Percentiles rank a stretch among this genome's conserved stretches.
Evolutionary conservation across 1,284 basidiomycete species (phyloP).

Genomic region (Naganishia liquefaciens): DNA sequence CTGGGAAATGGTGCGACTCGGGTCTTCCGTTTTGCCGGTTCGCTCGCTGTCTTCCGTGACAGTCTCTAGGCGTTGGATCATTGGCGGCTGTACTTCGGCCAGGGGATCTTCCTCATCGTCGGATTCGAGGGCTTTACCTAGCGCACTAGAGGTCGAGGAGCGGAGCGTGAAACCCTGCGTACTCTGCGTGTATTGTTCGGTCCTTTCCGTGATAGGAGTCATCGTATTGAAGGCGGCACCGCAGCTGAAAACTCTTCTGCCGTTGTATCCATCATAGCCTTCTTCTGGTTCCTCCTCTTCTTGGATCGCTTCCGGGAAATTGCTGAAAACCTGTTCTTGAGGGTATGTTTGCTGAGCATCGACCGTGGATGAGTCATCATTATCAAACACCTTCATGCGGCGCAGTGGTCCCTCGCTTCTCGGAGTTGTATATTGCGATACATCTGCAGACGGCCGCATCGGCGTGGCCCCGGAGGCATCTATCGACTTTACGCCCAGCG

Average conservation of each 20-base stretch:
- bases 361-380: conserved; percentile 38
- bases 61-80: conserved; percentile 11
- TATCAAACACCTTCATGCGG: conserved; percentile 26
- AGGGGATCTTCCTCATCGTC: conserved; percentile 27
- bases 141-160: conserved; percentile 38
- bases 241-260: conserved; percentile 48
- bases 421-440: conserved; percentile 31
- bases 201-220: conserved; percentile 93
- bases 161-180: conserved; percentile 56
- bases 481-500: conserved; percentile 10
- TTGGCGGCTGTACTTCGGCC: conserved; percentile 1
- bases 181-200: conserved; percentile 75
- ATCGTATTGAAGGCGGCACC: conserved; percentile 75
- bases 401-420: conserved; percentile 16
- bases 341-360: conserved; percentile 28
- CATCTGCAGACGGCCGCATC: conserved; percentile 6
- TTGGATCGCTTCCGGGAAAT: conserved; percentile 29
- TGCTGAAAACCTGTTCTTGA: conserved; percentile 36
- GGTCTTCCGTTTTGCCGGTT: conserved; percentile 9
- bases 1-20: conserved; percentile 13
- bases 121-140: conserved; percentile 28
- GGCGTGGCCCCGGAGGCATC: conserved; percentile 8
- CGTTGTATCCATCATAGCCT: conserved; percentile 38
- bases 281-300: conserved; percentile 37
- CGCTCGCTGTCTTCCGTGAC: conserved; percentile 30